Conservation (phyloP, 2,329 filamentous ascomycete genomes). For the Fusarium sambucinum region DNA sequence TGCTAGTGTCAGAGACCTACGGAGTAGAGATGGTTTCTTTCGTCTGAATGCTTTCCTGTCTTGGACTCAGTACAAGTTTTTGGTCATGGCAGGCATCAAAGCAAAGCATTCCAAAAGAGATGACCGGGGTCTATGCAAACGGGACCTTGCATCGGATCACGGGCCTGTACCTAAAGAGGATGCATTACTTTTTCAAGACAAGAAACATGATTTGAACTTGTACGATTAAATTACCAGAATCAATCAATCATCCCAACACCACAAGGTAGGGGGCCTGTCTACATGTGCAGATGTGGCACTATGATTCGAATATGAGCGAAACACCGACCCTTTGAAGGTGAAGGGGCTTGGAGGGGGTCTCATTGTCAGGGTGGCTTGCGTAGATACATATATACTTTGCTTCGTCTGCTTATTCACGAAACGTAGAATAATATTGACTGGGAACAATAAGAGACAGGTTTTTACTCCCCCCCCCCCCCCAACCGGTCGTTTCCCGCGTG, state of each 20-base stretch:
- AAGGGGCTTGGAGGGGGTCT: constrained; percentile 1
- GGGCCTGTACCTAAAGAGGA: background rate
- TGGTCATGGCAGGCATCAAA: background rate
- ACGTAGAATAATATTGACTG: background rate
- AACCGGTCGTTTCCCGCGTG: constrained; percentile 8
- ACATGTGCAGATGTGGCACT: constrained; percentile 27
- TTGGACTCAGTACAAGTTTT: background rate
- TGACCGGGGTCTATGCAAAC: background rate
- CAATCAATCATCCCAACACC: background rate
- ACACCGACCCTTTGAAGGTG: constrained; percentile 4
- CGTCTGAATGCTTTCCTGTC: background rate
- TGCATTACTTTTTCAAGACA: background rate
- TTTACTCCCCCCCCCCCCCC: constrained; percentile 3
- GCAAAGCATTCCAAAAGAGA: background rate
- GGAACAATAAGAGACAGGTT: constrained; percentile 4
- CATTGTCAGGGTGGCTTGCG: background rate
- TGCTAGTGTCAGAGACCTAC: background rate
- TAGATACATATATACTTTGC: background rate
- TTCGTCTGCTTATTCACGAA: too few species aligned
- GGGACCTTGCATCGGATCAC: background rate
- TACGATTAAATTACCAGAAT: constrained; percentile 6
- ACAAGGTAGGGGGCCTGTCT: background rate
- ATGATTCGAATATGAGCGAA: constrained; percentile 23
- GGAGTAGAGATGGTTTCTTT: too few species aligned
- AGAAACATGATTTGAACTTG: constrained; percentile 10